Conservation (phyloP, 2,329 filamentous ascomycete genomes). For the Fusarium mundagurra region DNA sequence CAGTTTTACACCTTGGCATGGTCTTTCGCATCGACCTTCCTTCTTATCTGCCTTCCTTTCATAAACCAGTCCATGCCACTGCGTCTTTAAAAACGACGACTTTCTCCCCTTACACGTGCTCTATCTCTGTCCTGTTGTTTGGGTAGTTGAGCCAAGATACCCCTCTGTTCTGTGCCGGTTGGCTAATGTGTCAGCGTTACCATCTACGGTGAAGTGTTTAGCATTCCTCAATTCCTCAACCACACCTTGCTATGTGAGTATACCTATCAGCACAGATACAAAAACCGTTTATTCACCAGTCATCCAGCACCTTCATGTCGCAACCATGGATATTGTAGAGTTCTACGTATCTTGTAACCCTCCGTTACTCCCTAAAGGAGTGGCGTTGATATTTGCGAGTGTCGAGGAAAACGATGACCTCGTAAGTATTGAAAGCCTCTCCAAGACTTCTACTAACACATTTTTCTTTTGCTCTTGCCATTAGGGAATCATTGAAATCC, state of each 20-base stretch:
- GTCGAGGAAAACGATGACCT: neutral
- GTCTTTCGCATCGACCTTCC: neutral
- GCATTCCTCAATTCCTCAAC: constrained; percentile 16
- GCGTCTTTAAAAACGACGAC: neutral
- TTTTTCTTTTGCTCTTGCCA: neutral
- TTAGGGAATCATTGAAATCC: constrained; percentile 43
- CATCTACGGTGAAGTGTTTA: neutral
- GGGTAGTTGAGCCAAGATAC: neutral
- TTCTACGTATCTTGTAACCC: constrained; percentile 51
- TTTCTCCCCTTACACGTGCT: neutral
- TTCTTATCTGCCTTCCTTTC: neutral
- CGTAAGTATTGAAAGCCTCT: constrained; percentile 18
- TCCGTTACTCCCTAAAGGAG: constrained; percentile 45
- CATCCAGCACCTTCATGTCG: neutral
- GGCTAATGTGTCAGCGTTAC: neutral
- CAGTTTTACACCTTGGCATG: neutral
- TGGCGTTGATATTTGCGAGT: constrained; percentile 38
- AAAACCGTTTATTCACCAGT: neutral
- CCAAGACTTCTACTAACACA: neutral
- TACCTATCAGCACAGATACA: neutral
- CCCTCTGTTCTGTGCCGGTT: neutral
- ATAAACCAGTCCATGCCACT: neutral
- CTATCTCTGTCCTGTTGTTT: neutral
- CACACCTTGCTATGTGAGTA: neutral
- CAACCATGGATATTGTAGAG: constrained; percentile 40